Evolutionary conservation across 495 filamentous ascomycete genomes (phyloP).

Genomic region (Melanomma pulvis-pyrius): DNA sequence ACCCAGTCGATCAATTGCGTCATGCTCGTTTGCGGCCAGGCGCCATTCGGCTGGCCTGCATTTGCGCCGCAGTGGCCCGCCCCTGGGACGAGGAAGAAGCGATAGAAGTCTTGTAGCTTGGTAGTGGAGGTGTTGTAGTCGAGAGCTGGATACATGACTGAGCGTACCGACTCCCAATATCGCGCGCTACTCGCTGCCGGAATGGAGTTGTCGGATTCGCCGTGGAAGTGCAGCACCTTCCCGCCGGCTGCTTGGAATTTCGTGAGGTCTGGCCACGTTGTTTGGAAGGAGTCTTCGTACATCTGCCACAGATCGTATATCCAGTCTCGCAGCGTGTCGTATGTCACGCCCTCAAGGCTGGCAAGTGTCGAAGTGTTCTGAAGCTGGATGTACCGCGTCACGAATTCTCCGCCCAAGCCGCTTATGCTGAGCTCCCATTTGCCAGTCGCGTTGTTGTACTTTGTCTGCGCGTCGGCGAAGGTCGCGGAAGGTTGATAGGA

Average conservation of each 20-base stretch:
- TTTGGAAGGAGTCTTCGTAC: conserved; percentile 51
- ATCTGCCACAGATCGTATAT: conserved; percentile 39
- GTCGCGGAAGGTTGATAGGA: conserved; percentile 49
- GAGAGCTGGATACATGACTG: conserved; percentile 53
- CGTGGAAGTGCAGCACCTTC: conserved; percentile 58
- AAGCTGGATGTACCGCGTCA: conserved; percentile 46
- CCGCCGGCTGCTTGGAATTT: conserved; percentile 51
- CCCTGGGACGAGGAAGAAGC: conserved; percentile 57
- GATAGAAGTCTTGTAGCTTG: conserved; percentile 55
- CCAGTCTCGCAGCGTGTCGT: conserved; percentile 54
- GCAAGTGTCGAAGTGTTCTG: conserved; percentile 39
- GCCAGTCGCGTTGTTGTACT: conserved; percentile 48
- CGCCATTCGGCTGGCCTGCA: conserved; percentile 47
- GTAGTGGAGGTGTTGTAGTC: conserved; percentile 45
- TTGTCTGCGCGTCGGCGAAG: conserved; percentile 51
- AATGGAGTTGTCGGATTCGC: conserved; percentile 54
- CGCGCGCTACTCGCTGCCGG: conserved; percentile 53
- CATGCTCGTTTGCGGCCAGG: conserved; percentile 52
- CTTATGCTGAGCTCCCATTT: conserved; percentile 47
- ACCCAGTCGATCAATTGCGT: conserved; percentile 56
- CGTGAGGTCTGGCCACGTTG: conserved; percentile 53
- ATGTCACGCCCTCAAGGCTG: conserved; percentile 51
- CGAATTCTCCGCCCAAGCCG: conserved; percentile 47
- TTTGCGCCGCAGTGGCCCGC: conserved; percentile 54
- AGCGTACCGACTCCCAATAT: conserved; percentile 56